A percentile compares a stretch with the other conserved stretches of the same genome.
phyloP scores from a whole-genome alignment of 805 yeast genomes.

The Nakazawaea laoshanensis region DNA sequence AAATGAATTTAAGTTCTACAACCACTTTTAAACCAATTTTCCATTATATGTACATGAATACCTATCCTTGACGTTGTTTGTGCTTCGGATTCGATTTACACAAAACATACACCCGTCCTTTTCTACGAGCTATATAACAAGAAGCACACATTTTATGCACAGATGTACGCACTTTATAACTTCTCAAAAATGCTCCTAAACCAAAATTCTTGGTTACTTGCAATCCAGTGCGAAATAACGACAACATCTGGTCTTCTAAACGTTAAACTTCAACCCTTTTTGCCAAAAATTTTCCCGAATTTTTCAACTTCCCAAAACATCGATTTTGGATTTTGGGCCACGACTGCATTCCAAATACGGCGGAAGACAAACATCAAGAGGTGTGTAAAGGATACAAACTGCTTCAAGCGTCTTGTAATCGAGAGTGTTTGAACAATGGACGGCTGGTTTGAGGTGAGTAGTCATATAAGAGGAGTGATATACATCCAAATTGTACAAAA shows the following conservation, averaged over 20 bases:
- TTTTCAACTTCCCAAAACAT: neutral
- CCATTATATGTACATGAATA: conserved; percentile 2
- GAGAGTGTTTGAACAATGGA: conserved; percentile 22
- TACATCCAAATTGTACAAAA: neutral
- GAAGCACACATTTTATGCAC: conserved; percentile 90
- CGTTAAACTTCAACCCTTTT: no score
- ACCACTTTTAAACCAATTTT: neutral
- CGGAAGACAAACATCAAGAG: no score
- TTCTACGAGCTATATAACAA: conserved; percentile 89
- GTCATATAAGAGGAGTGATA: neutral
- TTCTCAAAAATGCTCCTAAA: no score
- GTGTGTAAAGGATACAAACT: neutral
- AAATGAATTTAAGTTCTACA: no score
- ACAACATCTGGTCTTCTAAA: conserved; percentile 1
- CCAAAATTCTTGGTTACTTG: no score
- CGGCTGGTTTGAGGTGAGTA: conserved; percentile 43
- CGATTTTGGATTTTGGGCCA: no score
- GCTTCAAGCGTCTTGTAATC: neutral
- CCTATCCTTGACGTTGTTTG: conserved; percentile 83
- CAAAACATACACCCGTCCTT: conserved; percentile 87
- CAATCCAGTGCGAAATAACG: no score
- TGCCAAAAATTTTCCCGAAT: neutral
- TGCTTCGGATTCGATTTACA: conserved; percentile 92
- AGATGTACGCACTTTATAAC: conserved; percentile 87
- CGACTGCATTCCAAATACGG: no score